Evolutionary conservation across 2,329 filamentous ascomycete genomes (phyloP), one percentile per base, ranked within the genome.

Genomic region (Penicillium sp.): DNA sequence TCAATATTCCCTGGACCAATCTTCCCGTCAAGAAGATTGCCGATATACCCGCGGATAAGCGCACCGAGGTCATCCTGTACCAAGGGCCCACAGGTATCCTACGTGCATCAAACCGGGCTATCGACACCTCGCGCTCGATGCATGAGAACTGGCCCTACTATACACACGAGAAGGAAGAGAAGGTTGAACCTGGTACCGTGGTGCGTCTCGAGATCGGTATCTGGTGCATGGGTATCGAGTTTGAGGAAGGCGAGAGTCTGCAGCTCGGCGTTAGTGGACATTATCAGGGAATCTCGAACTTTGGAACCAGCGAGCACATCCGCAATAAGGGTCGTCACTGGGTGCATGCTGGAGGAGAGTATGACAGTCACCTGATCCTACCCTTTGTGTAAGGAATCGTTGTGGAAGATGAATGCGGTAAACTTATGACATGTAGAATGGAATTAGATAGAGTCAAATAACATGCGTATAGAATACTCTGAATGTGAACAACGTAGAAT

Each of bases 161-260:
- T 53, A 73, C 79, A 0, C 79, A 83, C 58, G 71, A 74, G 4
- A 67, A 69, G 16, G 72, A 80, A 46, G 73, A 80, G 46, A 80
- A 80, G 65, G 70, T 82, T 1, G 57, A 66, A 8, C 57, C 56
- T 0, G 81, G 80, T 0, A 69, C 76, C 6, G 68, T 82, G 22
- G 79, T 82, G 4, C 76, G 76, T 65, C 68, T 83, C 4, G 79
- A 83, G 49, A 82, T 83, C 59, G 79, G 79, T 0, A 79, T 83
- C 13, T 83, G 79, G 80, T 75, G 77, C 0, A 77, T 79, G 71
- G 80, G 80, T 0, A 73, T 81, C 0, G 77, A 81, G 30, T 83
- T 78, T 65, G 78, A 82, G 3, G 76, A 71, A 6, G 80, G 78
- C 0, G 78, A 82, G 63, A 56, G 52, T 30, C 19, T 57, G 16